These are phyloP conservation scores for Beauveria australis DNA, from an alignment of 2,329 filamentous ascomycete species.

Conservation along the genomic window DNA sequence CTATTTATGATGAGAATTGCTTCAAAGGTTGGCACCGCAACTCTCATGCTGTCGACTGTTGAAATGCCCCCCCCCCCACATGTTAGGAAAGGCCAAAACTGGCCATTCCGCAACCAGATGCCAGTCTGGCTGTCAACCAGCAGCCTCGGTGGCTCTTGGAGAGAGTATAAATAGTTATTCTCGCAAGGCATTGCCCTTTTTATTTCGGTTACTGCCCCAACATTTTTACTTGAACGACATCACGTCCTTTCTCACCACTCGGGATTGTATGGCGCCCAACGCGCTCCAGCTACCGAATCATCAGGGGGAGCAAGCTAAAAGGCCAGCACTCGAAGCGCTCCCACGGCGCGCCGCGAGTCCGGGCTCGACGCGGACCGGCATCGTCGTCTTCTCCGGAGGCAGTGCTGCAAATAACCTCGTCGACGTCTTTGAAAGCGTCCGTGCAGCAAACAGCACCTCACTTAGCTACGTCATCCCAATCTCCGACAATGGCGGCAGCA, in stretches of 20 bases:
- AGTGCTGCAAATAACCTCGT: conserved; percentile 93
- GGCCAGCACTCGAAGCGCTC: background rate
- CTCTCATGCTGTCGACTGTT: background rate
- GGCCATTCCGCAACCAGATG: background rate
- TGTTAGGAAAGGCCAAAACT: background rate
- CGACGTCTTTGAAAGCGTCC: conserved; percentile 70
- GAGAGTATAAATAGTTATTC: background rate
- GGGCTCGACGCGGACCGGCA: conserved; percentile 20
- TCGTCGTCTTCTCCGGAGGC: conserved; percentile 85
- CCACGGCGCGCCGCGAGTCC: conserved; percentile 6
- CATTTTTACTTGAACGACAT: background rate
- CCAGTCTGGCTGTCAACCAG: background rate
- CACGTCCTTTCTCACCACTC: background rate
- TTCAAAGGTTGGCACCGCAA: background rate
- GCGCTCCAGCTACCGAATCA: background rate
- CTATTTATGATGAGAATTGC: background rate
- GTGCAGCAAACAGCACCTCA: conserved; percentile 55
- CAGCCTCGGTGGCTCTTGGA: background rate
- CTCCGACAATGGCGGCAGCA: conserved; percentile 91
- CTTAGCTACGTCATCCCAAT: conserved; percentile 89
- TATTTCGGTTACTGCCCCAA: no score
- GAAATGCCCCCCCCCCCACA: background rate
- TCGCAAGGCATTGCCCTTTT: no score
- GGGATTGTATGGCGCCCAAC: background rate
- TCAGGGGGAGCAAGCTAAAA: background rate